phyloP scores from a whole-genome alignment of 2,329 filamentous ascomycete species.

The Sclerotiophoma versabilis region DNA sequence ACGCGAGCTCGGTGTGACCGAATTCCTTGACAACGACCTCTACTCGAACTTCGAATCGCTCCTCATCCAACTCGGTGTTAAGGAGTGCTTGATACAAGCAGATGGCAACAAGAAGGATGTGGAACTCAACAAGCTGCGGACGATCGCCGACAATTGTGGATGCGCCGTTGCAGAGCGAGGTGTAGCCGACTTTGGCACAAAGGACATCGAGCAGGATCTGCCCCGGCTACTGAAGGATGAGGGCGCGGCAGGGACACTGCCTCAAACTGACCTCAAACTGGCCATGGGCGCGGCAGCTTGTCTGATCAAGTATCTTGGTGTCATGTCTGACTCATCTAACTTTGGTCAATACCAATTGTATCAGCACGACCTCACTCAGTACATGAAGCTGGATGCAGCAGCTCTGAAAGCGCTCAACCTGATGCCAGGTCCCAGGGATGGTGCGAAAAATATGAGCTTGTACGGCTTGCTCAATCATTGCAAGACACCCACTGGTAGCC shows the following conservation, averaged over 20 bases:
- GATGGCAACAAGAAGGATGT: conserved; percentile 84
- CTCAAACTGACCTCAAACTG: conserved; percentile 90
- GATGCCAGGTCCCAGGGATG: conserved; percentile 94
- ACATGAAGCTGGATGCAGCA: conserved; percentile 97
- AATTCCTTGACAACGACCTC: conserved; percentile 98
- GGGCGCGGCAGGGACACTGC: conserved; percentile 74
- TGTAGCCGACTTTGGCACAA: conserved; percentile 78
- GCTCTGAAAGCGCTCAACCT: conserved; percentile 93
- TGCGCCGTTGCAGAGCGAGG: conserved; percentile 86
- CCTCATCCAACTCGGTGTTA: conserved; percentile 93
- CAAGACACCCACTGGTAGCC: conserved; percentile 92
- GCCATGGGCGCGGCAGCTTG: conserved; percentile 95
- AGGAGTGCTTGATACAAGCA: conserved; percentile 86
- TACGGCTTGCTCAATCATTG: conserved; percentile 96
- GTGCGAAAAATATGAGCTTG: conserved; percentile 96
- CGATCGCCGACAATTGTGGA: conserved; percentile 91
- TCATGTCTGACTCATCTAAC: conserved; percentile 90
- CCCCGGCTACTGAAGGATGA: conserved; percentile 88
- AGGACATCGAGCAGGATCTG: conserved; percentile 95
- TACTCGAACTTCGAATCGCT: conserved; percentile 98
- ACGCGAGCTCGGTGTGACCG: conserved; percentile 91
- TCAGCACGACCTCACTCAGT: conserved; percentile 94
- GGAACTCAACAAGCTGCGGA: conserved; percentile 83
- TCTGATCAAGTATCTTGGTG: conserved; percentile 90
- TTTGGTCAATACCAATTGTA: conserved; percentile 98